phyloP scores from a whole-genome alignment of 768 basidiomycete species.

The Phylloporus arenicola region DNA sequence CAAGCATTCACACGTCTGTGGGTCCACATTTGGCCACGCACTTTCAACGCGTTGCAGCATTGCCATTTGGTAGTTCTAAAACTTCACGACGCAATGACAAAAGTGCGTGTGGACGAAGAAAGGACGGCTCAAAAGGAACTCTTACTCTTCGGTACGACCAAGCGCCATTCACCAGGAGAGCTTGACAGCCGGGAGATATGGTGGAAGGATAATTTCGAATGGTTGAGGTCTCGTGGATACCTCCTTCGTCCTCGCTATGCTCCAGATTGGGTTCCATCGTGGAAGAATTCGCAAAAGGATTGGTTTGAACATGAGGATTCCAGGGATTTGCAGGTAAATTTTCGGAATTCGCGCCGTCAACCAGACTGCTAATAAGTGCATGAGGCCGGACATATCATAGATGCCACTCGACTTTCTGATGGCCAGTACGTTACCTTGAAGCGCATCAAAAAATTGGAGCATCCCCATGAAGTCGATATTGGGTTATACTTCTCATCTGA shows the following conservation, averaged over 20 bases:
- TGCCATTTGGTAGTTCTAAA: no score
- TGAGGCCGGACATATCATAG: conserved; percentile 10
- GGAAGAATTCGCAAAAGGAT: neutral
- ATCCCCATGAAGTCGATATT: conserved; percentile 28
- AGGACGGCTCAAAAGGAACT: neutral
- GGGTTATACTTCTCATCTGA: conserved; percentile 12
- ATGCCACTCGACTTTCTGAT: conserved; percentile 26
- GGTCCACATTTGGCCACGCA: no score
- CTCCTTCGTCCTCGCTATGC: conserved; percentile 1
- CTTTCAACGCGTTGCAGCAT: no score
- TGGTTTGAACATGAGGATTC: neutral
- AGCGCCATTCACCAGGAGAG: neutral
- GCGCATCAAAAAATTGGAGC: neutral
- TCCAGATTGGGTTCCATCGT: conserved; percentile 7
- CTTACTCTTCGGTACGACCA: neutral
- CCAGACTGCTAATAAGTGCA: no score
- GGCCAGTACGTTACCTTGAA: conserved; percentile 29
- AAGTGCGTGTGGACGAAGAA: neutral
- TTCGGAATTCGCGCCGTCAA: neutral
- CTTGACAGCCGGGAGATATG: neutral
- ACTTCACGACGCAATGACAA: neutral
- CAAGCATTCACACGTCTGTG: no score
- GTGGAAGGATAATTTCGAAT: neutral
- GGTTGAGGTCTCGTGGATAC: conserved; percentile 4
- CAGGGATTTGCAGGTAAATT: conserved; percentile 6